Conservation (phyloP, 148 eudicot genomes). For the Bassia scoparia region DNA sequence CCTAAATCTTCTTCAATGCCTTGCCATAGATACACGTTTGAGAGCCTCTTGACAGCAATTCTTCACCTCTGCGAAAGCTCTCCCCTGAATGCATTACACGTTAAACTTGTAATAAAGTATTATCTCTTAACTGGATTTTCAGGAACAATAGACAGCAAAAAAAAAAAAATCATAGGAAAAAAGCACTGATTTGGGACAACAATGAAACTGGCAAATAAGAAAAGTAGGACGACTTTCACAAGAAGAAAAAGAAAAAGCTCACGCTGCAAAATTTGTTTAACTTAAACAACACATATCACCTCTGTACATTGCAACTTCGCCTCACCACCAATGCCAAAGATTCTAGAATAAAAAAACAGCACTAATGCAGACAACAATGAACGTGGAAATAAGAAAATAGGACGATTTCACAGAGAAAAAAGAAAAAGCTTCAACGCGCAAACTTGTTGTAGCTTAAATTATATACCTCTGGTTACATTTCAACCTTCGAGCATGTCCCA, state of each 20-base stretch:
- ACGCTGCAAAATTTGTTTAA: background rate
- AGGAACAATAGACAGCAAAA: background rate
- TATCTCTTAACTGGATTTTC: background rate
- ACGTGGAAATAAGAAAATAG: too few relatives aligned
- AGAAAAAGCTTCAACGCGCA: too few relatives aligned
- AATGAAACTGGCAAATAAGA: slow-evolving; percentile 6
- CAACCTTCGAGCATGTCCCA: too few relatives aligned
- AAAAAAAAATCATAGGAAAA: background rate
- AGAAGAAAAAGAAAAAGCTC: background rate
- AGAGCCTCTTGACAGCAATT: slow-evolving; percentile 34
- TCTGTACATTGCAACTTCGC: slow-evolving; percentile 17
- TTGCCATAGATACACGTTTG: slow-evolving; percentile 27
- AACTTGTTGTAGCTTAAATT: too few relatives aligned
- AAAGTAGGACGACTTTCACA: background rate
- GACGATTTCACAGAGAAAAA: too few relatives aligned
- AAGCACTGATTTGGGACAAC: background rate
- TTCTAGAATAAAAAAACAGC: too few relatives aligned
- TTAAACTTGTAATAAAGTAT: background rate
- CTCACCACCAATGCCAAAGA: too few relatives aligned
- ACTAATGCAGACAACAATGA: too few relatives aligned
- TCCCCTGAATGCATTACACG: slow-evolving; percentile 21
- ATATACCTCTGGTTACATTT: too few relatives aligned
- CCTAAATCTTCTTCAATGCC: slow-evolving; percentile 28
- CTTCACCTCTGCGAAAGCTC: slow-evolving; percentile 24
- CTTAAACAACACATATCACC: slow-evolving; percentile 18